phyloP scores from a whole-genome alignment of 225 moss, liverwort and hornwort genomes.

The Pseudoscleropodium purum region DNA sequence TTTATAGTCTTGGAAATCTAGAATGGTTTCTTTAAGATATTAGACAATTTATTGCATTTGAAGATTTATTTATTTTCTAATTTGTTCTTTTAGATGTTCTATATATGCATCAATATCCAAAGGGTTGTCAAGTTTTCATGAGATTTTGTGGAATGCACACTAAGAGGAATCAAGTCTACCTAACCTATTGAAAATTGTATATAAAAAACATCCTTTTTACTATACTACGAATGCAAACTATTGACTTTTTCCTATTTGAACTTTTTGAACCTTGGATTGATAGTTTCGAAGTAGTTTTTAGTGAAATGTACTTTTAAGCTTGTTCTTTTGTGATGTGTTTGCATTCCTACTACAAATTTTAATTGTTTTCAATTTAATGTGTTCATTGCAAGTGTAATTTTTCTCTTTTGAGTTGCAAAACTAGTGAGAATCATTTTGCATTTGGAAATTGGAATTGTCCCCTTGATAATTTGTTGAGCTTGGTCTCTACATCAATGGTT shows the following conservation, averaged over 20 bases:
- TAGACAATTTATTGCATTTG: not conserved
- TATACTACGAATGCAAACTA: not conserved
- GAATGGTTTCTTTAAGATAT: not conserved
- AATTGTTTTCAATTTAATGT: not conserved
- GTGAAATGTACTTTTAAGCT: not conserved
- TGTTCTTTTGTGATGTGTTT: not conserved
- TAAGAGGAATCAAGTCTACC: not conserved
- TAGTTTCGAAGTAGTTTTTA: not conserved
- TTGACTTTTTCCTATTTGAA: not conserved
- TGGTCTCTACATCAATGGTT: not conserved
- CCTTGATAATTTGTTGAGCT: not conserved
- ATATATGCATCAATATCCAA: not conserved
- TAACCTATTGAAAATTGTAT: not conserved
- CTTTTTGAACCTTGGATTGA: not conserved
- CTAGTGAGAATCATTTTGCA: not conserved
- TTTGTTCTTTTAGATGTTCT: not conserved
- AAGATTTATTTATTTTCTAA: not conserved
- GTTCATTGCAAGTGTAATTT: not conserved
- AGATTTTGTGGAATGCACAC: not conserved
- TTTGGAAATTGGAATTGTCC: not conserved
- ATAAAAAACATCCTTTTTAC: fast-evolving
- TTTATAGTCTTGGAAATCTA: not conserved
- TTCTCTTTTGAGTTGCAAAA: too few relatives aligned
- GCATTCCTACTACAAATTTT: fast-evolving
- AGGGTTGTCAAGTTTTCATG: not conserved